Conservation (phyloP, 2,329 filamentous ascomycete genomes). For the Exophiala mesophila region DNA sequence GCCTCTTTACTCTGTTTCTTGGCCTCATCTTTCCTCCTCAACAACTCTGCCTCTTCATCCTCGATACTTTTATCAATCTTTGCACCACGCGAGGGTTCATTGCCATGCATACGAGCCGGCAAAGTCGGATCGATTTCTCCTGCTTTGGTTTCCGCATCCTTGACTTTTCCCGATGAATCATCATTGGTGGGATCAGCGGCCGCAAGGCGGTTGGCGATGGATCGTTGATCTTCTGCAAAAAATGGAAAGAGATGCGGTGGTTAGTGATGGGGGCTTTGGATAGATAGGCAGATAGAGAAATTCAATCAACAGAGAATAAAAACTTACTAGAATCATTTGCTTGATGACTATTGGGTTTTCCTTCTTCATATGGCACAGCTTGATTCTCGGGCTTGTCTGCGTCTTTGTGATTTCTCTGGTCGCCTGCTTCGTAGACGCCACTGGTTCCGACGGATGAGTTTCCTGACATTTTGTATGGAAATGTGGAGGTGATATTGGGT, state of each 20-base stretch:
- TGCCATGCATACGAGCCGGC: conserved; percentile 41
- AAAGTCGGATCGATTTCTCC: conserved; percentile 37
- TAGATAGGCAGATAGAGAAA: neutral
- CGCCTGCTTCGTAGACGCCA: conserved; percentile 67
- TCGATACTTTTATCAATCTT: conserved; percentile 43
- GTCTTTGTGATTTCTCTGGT: conserved; percentile 63
- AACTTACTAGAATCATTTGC: conserved; percentile 64
- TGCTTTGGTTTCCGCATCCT: conserved; percentile 28
- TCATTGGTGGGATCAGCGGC: conserved; percentile 27
- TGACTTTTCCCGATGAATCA: conserved; percentile 11
- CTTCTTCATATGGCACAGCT: conserved; percentile 64
- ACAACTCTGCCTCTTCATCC: conserved; percentile 40
- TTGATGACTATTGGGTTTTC: conserved; percentile 63
- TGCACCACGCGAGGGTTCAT: conserved; percentile 44
- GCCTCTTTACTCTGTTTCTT: conserved; percentile 2
- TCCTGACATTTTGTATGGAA: conserved; percentile 48
- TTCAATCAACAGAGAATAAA: neutral
- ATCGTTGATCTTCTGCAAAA: conserved; percentile 39
- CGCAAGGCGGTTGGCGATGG: conserved; percentile 42
- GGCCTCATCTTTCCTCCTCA: conserved; percentile 39
- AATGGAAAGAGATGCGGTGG: neutral
- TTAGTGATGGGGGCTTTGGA: conserved; percentile 1
- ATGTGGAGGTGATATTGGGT: no score
- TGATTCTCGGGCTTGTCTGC: conserved; percentile 43
- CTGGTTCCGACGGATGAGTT: conserved; percentile 63